A percentile compares a stretch with the other conserved stretches of the same genome.
phyloP scores from a whole-genome alignment of 2,329 filamentous ascomycete genomes.

The Paecilomyces sp. region DNA sequence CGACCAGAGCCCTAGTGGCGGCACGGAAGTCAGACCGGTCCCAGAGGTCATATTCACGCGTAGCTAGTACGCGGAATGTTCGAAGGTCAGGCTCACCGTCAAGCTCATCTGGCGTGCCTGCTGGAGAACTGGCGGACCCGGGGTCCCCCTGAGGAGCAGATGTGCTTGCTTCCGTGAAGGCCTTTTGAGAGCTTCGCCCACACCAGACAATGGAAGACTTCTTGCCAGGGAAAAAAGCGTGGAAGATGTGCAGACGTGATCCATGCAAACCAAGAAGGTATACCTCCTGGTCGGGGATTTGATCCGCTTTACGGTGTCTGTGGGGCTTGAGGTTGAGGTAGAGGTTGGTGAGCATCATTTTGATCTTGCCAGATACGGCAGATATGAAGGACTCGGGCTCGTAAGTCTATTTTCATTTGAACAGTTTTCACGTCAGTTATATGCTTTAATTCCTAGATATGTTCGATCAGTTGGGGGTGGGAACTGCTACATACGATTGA shows the following conservation, averaged over 20 bases:
- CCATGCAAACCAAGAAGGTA: slow-evolving; percentile 22
- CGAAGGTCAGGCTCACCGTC: slow-evolving; percentile 11
- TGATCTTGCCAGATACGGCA: slow-evolving; percentile 16
- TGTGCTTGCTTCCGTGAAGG: neutral
- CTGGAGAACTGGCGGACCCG: neutral
- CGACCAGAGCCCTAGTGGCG: slow-evolving; percentile 12
- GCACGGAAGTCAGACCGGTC: slow-evolving; percentile 11
- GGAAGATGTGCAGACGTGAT: slow-evolving; percentile 19
- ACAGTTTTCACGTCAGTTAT: neutral
- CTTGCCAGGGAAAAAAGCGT: slow-evolving; percentile 18
- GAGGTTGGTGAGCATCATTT: slow-evolving; percentile 19
- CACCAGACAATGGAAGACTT: slow-evolving; percentile 19
- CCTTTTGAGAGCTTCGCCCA: slow-evolving; percentile 3
- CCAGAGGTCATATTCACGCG: slow-evolving; percentile 22
- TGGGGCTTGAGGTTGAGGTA: slow-evolving; percentile 10
- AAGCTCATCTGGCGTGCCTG: neutral
- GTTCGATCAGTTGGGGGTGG: neutral
- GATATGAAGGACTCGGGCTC: slow-evolving; percentile 7
- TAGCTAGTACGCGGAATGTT: slow-evolving; percentile 16
- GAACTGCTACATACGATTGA: slow-evolving; percentile 11
- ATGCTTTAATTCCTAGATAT: neutral
- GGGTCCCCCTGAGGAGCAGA: neutral
- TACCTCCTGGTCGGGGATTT: slow-evolving; percentile 22
- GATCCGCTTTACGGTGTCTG: slow-evolving; percentile 12
- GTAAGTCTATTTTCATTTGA: slow-evolving; percentile 11